Conservation (phyloP, 306 rosid genomes). For the Inga oerstediana region DNA sequence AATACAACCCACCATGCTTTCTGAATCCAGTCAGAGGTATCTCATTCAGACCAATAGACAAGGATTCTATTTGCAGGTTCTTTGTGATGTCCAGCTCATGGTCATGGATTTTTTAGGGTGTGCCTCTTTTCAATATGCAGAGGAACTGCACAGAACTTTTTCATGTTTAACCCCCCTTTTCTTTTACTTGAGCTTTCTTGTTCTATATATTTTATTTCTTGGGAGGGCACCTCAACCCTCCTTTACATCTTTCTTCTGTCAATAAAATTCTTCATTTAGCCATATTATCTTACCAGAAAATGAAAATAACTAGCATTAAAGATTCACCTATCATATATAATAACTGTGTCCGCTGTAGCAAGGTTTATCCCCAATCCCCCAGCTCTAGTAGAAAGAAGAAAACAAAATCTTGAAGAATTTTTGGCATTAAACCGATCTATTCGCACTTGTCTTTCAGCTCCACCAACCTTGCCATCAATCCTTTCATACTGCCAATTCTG, state of each 20-base stretch:
- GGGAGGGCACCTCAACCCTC: not conserved
- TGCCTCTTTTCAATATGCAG: constrained; percentile 36
- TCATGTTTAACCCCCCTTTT: not conserved
- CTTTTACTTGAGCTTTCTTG: not conserved
- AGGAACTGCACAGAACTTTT: not conserved
- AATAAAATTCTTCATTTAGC: not conserved
- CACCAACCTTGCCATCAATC: constrained; percentile 97
- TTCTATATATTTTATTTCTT: not conserved
- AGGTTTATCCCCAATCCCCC: constrained; percentile 83
- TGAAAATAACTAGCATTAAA: not conserved
- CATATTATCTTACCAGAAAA: constrained; percentile 1
- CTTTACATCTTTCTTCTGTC: not conserved
- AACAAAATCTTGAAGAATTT: constrained; percentile 84
- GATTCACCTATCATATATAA: constrained; percentile 69
- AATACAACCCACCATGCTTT: not conserved
- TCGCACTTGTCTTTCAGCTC: constrained; percentile 96
- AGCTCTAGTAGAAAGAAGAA: constrained; percentile 77
- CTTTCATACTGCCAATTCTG: constrained; percentile 96
- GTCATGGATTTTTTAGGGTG: not conserved
- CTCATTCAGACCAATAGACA: not conserved
- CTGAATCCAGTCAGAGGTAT: not conserved
- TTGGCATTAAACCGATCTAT: constrained; percentile 97
- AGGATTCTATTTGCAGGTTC: not conserved
- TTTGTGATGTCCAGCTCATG: not conserved
- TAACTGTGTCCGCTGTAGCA: constrained; percentile 80